Evolutionary conservation across 306 rosid species (phyloP).

Genomic region (Notholithocarpus densiflorus): DNA sequence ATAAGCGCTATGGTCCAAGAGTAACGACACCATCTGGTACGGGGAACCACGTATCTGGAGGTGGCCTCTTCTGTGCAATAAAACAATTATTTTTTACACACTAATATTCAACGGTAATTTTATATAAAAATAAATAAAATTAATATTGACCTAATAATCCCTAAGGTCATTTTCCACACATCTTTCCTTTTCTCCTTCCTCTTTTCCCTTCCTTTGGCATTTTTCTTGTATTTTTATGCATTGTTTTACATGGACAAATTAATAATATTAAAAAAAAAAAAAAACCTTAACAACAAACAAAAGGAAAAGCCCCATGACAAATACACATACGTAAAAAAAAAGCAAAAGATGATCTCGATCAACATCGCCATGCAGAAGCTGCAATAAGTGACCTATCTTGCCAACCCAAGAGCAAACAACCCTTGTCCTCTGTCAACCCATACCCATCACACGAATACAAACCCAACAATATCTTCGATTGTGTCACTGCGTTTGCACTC

Average conservation of each 20-base stretch:
- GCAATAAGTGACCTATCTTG: slow-evolving; percentile 74
- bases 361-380: slow-evolving; percentile 94
- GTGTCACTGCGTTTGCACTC: slow-evolving; percentile 89
- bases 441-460: slow-evolving; percentile 83
- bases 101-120: neutral
- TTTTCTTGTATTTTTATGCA: neutral
- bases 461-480: slow-evolving; percentile 75
- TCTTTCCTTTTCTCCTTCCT: neutral
- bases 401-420: slow-evolving; percentile 89
- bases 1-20: slow-evolving; percentile 1
- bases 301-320: neutral
- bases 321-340: neutral
- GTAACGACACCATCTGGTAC: slow-evolving; percentile 19
- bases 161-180: neutral
- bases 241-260: neutral
- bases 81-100: neutral
- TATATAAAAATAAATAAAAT: neutral
- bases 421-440: slow-evolving; percentile 76
- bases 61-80: neutral
- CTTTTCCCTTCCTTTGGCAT: neutral
- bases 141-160: neutral
- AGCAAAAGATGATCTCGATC: neutral
- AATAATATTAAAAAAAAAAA: neutral
- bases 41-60: neutral
- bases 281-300: neutral